Evolutionary conservation across 306 rosid genomes (phyloP), one percentile per base, ranked within the genome.

Genomic region (Cucurbita moschata): DNA sequence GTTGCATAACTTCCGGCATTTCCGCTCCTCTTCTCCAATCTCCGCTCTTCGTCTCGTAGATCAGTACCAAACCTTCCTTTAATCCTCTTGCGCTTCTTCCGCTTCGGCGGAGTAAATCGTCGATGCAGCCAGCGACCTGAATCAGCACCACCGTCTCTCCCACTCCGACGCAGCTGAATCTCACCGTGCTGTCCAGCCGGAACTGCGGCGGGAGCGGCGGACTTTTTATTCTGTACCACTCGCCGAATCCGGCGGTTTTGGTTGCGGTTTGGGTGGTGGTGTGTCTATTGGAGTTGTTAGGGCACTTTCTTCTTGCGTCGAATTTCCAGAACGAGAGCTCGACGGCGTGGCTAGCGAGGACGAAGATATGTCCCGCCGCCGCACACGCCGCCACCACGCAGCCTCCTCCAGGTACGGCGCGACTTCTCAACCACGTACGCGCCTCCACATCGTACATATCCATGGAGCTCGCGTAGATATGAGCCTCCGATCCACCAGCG

Each of bases 321-420:
- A 90, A 90, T 53, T 86, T 90, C 96, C 96, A 90, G 62, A 90
- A 88, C 0, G 89, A 85, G 0, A 84, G 85, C 78, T 90, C 93
- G 61, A 88, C 91, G 18, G 93, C 88, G 64, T 88, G 96, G 67
- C 96, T 90, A 0, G 96, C 77, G 58, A 90, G 81, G 54, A 80
- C 78, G 70, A 77, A 90, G 40, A 90, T 76, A 40, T 63, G 47
- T 1, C 88, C 87, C 0, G 60, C 82, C 0, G 83, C 87, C 0
- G 86, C 81, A 14, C 93, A 90, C 8, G 88, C 91, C 6, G 89
- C 96, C 81, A 90, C 93, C 23, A 86, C 87, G 38, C 96, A 90
- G 1, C 96, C 96, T 0, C 93, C 91, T 0, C 87, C 87, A 0
- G 96, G 93, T 0, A 90, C 88, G 0, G 82, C 66, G 7, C 88